These are phyloP conservation scores for Penicillium egyptiacum DNA, from an alignment of 495 filamentous ascomycete genomes.

Conservation along the genomic window DNA sequence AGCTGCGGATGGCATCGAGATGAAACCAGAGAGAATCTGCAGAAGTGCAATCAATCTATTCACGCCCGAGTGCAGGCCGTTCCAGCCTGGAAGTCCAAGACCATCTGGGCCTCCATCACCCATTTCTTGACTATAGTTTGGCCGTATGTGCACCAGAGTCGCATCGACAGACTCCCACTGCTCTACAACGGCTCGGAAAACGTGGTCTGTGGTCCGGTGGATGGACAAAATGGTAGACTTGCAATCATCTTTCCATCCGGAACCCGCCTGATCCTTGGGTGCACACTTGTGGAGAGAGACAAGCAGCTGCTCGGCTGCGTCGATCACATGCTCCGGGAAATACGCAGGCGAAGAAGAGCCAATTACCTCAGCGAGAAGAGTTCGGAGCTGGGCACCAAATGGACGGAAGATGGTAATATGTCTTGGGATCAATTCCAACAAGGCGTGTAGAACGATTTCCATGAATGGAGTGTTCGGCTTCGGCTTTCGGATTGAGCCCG, in stretches of 20 bases:
- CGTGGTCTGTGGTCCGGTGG: slow-evolving; percentile 67
- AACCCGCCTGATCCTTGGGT: slow-evolving; percentile 66
- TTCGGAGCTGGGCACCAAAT: slow-evolving; percentile 64
- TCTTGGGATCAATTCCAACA: slow-evolving; percentile 67
- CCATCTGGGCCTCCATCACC: slow-evolving; percentile 37
- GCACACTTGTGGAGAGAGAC: slow-evolving; percentile 72
- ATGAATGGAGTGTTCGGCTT: slow-evolving; percentile 49
- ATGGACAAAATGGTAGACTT: slow-evolving; percentile 56
- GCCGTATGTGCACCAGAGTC: slow-evolving; percentile 22
- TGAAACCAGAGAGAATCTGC: slow-evolving; percentile 51
- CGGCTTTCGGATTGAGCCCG: slow-evolving; percentile 44
- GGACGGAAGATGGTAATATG: slow-evolving; percentile 80
- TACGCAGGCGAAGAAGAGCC: slow-evolving; percentile 31
- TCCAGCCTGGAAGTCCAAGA: slow-evolving; percentile 65
- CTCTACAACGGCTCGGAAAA: slow-evolving; percentile 75
- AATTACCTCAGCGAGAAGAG: slow-evolving; percentile 52
- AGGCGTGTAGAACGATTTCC: slow-evolving; percentile 61
- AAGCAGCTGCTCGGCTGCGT: slow-evolving; percentile 58
- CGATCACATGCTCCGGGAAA: slow-evolving; percentile 49
- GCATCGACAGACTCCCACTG: slow-evolving; percentile 67
- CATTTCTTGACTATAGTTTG: slow-evolving; percentile 41
- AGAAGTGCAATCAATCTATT: slow-evolving; percentile 66
- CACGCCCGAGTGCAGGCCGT: slow-evolving; percentile 66
- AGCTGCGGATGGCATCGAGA: slow-evolving; percentile 58
- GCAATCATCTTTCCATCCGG: slow-evolving; percentile 71